Evolutionary conservation across 805 yeast genomes (phyloP), one percentile per base, ranked within the genome.

Genomic region (Scheffersomyces coipomensis): DNA sequence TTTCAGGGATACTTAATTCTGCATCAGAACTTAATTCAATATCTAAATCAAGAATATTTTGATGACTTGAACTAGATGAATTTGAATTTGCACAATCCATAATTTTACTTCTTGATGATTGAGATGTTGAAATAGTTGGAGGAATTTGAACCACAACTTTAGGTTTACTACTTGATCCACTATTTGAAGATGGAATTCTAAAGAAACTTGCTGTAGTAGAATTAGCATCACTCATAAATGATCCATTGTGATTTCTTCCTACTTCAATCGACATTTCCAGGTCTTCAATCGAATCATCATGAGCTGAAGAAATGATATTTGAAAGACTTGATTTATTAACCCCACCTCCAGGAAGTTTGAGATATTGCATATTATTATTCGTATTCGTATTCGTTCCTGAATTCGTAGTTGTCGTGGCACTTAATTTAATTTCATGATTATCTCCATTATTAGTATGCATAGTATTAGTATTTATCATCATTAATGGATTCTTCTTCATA

Each of bases 401-500:
- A 22, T 29, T 17, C 11, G 34, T 34, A 34, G 32, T 25, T 19
- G 23, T 24, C 11, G 34, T 34, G 29, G 32, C 26, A 13, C 19
- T 24, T 3, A 21, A 18, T 9, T 34, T 26, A 4, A 29, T 34
- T 12, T 11, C n/a, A 9, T 39, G 32, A 19, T 29, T 18, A 11
- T 22, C 21, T 25, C 25, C 27, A 16, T 25, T 16, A 19, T 13
- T n/a, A n/a, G 39, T 21, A 24, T 22, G 33, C 10, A 15, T 17
- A 18, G 17, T 21, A 29, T 44, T 51, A 16, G 54, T 60, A 33
- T 60, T 59, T 33, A 66, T 45, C 30, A 66, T 37, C 53, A 66
- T 58, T 31, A 67, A 52, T 3, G 75, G 73, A 38, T 68, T 68
- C 40, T 58, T 59, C 47, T 69, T 69, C 33, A 68, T 66, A 4